Evolutionary conservation across 345 rosid species (phyloP), one percentile per base, ranked within the genome.

Genomic region (Balakata baccata): DNA sequence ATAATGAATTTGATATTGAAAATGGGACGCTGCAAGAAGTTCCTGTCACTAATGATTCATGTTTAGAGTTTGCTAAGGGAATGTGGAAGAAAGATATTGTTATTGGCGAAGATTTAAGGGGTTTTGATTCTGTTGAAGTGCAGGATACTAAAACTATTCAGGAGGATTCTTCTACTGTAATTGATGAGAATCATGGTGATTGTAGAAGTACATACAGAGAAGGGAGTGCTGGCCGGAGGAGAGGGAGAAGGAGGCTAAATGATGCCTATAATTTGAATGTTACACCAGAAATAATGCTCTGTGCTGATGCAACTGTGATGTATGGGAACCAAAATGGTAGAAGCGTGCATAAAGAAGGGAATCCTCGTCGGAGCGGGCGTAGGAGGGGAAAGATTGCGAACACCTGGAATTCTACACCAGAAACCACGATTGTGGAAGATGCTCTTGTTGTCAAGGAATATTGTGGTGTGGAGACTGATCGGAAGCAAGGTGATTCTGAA

Each of bases 221-320:
- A 71, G 77, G 23, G 37, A 81, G 84, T 64, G 72, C 51, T 66
- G 73, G 85, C 62, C 39, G n/a, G 7, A 46, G 79, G 70, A 80
- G 89, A 70, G 87, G 84, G 80, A 81, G 84, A 78, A 86, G 88
- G 47, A 22, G 38, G 13, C 17, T 62, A 83, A 90, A 81, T 75
- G 47, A 63, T 74, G 51, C 60, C 2, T 83, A 84, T 47, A 78
- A 75, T 69, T 65, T 76, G 22, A 78, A 72, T 69, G 39, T 22
- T 11, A 18, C 66, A 13, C 81, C 83, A 64, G 81, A 85, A 74
- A 86, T 79, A 25, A 47, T 50, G 38, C 84, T 78, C 59, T 77
- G 89, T 85, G 87, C 47, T 46, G 66, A 68, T 67, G 56, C 74
- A 37, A 68, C 43, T 34, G 56, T 6, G 16, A 38, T 52, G 20